Evolutionary conservation across 2,329 filamentous ascomycete species (phyloP).

Genomic region (Hypoxylon sp.): DNA sequence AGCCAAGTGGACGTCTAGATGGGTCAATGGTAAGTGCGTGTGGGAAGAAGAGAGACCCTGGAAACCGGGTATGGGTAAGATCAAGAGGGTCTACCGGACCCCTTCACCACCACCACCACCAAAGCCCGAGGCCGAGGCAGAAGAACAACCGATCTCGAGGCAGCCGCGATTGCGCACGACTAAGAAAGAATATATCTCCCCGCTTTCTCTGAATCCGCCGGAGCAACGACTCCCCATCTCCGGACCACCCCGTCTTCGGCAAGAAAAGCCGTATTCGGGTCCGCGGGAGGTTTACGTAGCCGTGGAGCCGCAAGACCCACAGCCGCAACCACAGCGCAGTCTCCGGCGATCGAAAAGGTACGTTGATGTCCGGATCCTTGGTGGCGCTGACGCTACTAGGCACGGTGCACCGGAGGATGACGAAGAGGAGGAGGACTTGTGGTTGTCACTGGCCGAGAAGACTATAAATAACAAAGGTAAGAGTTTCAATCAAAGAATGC

Average conservation of each 20-base stretch:
- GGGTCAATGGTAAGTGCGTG: slow-evolving; percentile 40
- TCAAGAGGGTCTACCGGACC: not conserved
- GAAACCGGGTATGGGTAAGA: not conserved
- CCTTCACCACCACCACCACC: not conserved
- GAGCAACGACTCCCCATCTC: slow-evolving; percentile 5
- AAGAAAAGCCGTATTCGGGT: slow-evolving; percentile 25
- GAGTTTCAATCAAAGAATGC: slow-evolving; percentile 10
- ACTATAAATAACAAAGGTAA: slow-evolving; percentile 15
- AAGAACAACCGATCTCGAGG: not conserved
- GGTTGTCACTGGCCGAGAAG: slow-evolving; percentile 41
- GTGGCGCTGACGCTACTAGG: not conserved
- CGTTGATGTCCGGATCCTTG: not conserved
- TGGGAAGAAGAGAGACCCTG: slow-evolving; percentile 28
- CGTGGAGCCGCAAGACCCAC: not conserved
- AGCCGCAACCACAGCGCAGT: slow-evolving; percentile 2
- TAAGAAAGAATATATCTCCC: slow-evolving; percentile 21
- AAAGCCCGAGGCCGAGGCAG: not conserved
- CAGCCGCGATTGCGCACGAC: slow-evolving; percentile 28
- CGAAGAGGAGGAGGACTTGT: slow-evolving; percentile 40
- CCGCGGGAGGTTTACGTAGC: slow-evolving; percentile 24
- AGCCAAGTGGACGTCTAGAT: slow-evolving; percentile 20
- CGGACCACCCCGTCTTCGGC: slow-evolving; percentile 21
- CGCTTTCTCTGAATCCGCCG: slow-evolving; percentile 3
- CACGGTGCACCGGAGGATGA: not conserved
- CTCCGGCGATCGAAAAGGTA: slow-evolving; percentile 30